A percentile compares a stretch with the other conserved stretches of the same genome.
phyloP scores from a whole-genome alignment of 805 yeast genomes.

The Komagataella phaffii region DNA sequence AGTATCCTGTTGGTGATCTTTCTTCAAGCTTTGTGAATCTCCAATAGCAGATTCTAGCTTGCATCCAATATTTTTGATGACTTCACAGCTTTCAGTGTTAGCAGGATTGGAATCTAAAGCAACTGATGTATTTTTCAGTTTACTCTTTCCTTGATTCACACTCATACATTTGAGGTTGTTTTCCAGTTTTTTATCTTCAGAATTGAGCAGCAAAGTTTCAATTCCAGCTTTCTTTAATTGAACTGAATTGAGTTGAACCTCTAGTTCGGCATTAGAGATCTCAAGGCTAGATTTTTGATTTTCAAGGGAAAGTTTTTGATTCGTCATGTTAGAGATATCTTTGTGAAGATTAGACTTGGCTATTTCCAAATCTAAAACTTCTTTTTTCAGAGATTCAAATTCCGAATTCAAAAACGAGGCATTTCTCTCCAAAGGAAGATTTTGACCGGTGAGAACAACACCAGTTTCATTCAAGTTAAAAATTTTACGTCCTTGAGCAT shows the following conservation, averaged over 20 bases:
- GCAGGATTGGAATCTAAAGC: too few relatives aligned
- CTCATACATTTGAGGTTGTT: too few relatives aligned
- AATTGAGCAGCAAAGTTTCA: not conserved
- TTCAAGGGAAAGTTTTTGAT: not conserved
- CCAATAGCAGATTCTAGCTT: too few relatives aligned
- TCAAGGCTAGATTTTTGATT: not conserved
- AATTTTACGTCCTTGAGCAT: not conserved
- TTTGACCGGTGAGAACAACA: not conserved
- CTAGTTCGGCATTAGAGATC: not conserved
- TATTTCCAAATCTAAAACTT: not conserved
- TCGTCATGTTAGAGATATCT: not conserved
- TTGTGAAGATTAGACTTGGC: not conserved
- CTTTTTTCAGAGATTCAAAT: too few relatives aligned
- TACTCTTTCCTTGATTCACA: too few relatives aligned
- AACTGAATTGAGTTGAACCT: not conserved
- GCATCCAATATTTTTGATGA: too few relatives aligned
- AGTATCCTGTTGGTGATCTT: too few relatives aligned
- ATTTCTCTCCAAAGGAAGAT: not conserved
- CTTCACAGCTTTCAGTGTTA: too few relatives aligned
- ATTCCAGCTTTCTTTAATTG: not conserved
- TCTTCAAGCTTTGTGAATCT: too few relatives aligned
- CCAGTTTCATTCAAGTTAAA: not conserved
- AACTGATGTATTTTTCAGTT: too few relatives aligned
- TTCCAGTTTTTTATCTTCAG: not conserved
- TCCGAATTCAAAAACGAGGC: not conserved